Evolutionary conservation across 768 basidiomycete genomes (phyloP).

Genomic region (Psilocybe tampanensis): DNA sequence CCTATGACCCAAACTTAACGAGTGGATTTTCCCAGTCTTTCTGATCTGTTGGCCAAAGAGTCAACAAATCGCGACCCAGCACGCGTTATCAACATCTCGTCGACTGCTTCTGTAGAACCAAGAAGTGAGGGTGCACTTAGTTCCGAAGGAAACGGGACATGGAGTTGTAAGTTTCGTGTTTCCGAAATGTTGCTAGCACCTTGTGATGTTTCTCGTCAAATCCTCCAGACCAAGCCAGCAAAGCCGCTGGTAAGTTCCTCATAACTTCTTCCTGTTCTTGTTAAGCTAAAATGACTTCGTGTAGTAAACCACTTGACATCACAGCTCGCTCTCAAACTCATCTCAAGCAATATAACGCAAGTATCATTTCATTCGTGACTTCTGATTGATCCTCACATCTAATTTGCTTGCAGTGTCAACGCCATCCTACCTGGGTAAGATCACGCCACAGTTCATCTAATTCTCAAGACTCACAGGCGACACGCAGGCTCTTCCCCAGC

Average conservation of each 20-base stretch:
- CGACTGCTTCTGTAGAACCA: slow-evolving; percentile 60
- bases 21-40: slow-evolving; percentile 36
- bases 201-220: background rate
- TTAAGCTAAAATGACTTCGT: background rate
- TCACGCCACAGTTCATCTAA: background rate
- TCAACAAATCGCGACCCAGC: slow-evolving; percentile 65
- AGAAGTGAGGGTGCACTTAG: slow-evolving; percentile 53
- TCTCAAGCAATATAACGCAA: slow-evolving; percentile 62
- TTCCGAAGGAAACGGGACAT: slow-evolving; percentile 62
- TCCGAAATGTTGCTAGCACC: background rate
- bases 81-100: slow-evolving; percentile 84
- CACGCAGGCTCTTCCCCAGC: slow-evolving; percentile 62
- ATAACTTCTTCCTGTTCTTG: background rate
- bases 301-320: slow-evolving; percentile 80
- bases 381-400: background rate
- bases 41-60: slow-evolving; percentile 67
- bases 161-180: slow-evolving; percentile 64
- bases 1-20: background rate
- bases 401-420: slow-evolving; percentile 59
- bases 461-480: background rate
- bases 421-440: slow-evolving; percentile 80
- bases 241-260: slow-evolving; percentile 65
- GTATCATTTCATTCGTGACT: slow-evolving; percentile 24
- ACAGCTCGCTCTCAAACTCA: slow-evolving; percentile 68
- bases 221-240: slow-evolving; percentile 71